Base-by-base conservation (phyloP, 208 protist species). In the Naegleria fowleri region DNA sequence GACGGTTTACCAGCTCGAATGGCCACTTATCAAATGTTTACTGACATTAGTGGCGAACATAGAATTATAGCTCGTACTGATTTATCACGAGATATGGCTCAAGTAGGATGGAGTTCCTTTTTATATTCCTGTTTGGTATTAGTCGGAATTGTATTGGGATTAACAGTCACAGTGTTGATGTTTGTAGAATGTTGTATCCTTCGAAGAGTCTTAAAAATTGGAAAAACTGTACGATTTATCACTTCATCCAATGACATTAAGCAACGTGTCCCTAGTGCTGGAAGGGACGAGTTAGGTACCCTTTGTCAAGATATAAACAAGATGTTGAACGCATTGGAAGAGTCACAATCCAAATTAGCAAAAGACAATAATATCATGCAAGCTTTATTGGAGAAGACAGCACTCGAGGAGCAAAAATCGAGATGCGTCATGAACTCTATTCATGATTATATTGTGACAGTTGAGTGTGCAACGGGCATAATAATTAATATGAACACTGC, bases 11-110 rank as follows among this genome's bases (percentile, higher is more conserved):
- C 22, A 43, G 0, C 13, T 5, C 38, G 79, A 85, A 85, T 85
- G 79, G 79, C 79, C 22, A 33, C 79, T 43, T 85, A 43, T 43
- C n/a, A 43, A 85, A 25, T 85, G 36, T 85, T n/a, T 85, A n/a
- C n/a, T 85, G 38, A 85, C 25, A n/a, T 43, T 2, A 43, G 22
- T 85, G 36, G 36, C 22, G 2, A 0, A 0, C 7, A 39, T 11
- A 33, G 38, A 16, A 43, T 85, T 43, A 6, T 85, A 15, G 9
- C 43, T 22, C 7, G 79, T 43, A 43, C 79, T 5, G 79, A 85
- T 85, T 19, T 85, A 16, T 25, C 7, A 43, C 4, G 79, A 29
- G 13, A 43, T 40, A 43, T 85, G 11, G 15, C 38, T 43, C 7
- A 85, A 43, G 9, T 85, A 22, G 79, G 79, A n/a, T 43, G n/a